phyloP scores from a whole-genome alignment of 345 rosid species.

The Heritiera fomes region DNA sequence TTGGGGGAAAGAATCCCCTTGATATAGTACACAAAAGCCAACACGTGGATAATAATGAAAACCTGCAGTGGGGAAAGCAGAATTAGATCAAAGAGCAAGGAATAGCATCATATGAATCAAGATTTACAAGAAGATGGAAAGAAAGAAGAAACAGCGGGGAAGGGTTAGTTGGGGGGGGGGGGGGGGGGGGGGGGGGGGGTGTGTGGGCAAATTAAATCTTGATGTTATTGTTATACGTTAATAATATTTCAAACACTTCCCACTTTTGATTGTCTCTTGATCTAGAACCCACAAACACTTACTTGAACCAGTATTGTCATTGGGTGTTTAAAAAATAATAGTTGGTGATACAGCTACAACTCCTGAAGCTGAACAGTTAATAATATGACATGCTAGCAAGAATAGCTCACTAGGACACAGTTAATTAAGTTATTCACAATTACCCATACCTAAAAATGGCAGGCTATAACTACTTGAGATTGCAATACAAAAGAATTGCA shows the following conservation, averaged over 20 bases:
- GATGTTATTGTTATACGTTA: background rate
- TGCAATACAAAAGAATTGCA: background rate
- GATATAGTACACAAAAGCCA: conserved; percentile 86
- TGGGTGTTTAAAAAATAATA: background rate
- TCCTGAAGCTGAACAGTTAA: background rate
- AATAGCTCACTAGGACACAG: background rate
- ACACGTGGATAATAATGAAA: conserved; percentile 90
- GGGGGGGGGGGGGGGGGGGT: too few species aligned
- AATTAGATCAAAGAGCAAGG: background rate
- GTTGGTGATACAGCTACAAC: background rate
- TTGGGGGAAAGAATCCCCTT: conserved; percentile 86
- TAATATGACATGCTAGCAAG: background rate
- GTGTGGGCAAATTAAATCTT: too few species aligned
- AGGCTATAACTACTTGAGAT: background rate
- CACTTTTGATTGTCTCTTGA: background rate
- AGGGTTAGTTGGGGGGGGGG: too few species aligned
- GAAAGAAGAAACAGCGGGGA: background rate
- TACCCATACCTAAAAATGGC: background rate
- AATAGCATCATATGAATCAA: background rate
- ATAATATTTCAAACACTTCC: conserved; percentile 43
- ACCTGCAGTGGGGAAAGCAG: conserved; percentile 55
- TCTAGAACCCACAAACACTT: background rate
- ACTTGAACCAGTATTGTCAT: background rate
- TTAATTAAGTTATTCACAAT: background rate
- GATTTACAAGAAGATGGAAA: background rate